Base-by-base conservation (phyloP, 371 early-diverging fungal genomes). In the Haplosporangium sp. region DNA sequence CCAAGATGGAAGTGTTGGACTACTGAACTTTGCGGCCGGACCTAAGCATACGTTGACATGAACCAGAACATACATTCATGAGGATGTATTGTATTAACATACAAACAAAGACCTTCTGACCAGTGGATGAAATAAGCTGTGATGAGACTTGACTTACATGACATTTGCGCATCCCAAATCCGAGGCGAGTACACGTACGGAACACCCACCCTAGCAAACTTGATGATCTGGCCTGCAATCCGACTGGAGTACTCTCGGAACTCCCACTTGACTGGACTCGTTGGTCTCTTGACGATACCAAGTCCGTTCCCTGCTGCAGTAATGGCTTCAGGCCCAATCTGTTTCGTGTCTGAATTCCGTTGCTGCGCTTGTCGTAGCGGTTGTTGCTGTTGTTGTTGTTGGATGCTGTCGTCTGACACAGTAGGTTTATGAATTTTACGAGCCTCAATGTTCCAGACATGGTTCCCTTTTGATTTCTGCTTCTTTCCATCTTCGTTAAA, bases 361-460 rank as follows among this genome's bases (percentile, higher is more conserved):
- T 29, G 29, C 29, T 11, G 29, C 14, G 23, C 10, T 21, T 47
- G 45, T 41, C 8, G 23, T 12, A 3, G 37, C 29, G 11, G 46
- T 40, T 47, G 55, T 46, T 42, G 23, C 21, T 46, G 58, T n/a
- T 50, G n/a, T 36, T 43, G 40, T 51, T 36, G 45, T 36, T 2
- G 37, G 13, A 37, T 38, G 43, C 38, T 7, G 38, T 38, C 10
- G 40, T 41, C 9, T 3, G 8, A 16, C 11, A 48, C 12, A 38
- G 54, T 16, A 21, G 37, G 36, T 47, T 56, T 52, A 10, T 53
- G 53, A 16, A 73, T 68, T 65, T 86, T 88, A 58, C 87, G 86
- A 14, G 89, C 92, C 65, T 90, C 91, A 61, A 90, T 89, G 43
- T 89, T 86, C 90, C 89, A 91, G 50, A 91, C 89, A 59, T 87